Percentiles rank a stretch among this genome's conserved stretches.
Evolutionary conservation across 768 basidiomycete genomes (phyloP).

Genomic region (Phylloporus arenicola): DNA sequence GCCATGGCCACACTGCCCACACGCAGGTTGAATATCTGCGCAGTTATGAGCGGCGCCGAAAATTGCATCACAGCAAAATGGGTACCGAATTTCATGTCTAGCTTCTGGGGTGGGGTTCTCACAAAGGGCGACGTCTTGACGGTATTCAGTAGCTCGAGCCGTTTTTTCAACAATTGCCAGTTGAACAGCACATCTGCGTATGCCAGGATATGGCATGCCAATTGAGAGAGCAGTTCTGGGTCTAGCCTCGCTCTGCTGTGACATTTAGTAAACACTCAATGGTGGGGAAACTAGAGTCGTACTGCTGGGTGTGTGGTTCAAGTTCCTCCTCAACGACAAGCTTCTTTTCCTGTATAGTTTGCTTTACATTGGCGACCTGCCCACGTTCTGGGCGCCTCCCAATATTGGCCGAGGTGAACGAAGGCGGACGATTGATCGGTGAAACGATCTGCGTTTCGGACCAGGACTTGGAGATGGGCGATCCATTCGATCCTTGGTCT

Average conservation of each 20-base stretch:
- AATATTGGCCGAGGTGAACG: conserved; percentile 41
- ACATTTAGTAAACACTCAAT: neutral
- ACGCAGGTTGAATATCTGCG: conserved; percentile 45
- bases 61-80: neutral
- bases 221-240: conserved; percentile 35
- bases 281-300: neutral
- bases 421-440: conserved; percentile 26
- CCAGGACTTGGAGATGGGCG: conserved; percentile 50
- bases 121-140: conserved; percentile 34
- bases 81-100: conserved; percentile 35
- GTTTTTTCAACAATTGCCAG: conserved; percentile 68
- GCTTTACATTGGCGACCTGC: conserved; percentile 33
- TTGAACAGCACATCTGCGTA: conserved; percentile 74
- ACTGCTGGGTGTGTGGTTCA: conserved; percentile 12
- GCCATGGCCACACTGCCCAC: conserved; percentile 38
- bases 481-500: conserved; percentile 23
- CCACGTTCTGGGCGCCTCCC: conserved; percentile 38
- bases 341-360: conserved; percentile 33
- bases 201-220: conserved; percentile 51
- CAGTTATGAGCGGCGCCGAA: conserved; percentile 3
- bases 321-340: conserved; percentile 29
- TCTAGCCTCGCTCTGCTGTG: conserved; percentile 10
- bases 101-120: conserved; percentile 20
- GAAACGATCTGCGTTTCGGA: conserved; percentile 40
- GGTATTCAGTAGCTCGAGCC: conserved; percentile 69